Base-by-base conservation (phyloP, 768 basidiomycete species). In the Porpolomopsis calyptriformis region DNA sequence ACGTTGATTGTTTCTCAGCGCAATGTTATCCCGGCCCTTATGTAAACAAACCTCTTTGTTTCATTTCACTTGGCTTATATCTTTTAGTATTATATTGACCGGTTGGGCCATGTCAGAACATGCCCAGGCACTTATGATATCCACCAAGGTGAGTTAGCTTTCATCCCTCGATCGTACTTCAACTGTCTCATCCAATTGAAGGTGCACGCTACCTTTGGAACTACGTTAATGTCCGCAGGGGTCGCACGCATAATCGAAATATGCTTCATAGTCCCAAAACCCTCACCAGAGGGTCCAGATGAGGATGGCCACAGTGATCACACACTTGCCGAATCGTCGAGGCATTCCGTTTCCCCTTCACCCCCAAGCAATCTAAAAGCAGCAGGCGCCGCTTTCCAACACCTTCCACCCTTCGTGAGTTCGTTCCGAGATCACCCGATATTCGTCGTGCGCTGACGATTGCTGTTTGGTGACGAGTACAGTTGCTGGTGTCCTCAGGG, bases 21-120 rank as follows among this genome's bases (percentile, higher is more conserved):
- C 42, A 85, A 78, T 47, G 71, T 93, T n/a, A 69, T 93, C 14
- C 46, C 47, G n/a, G 39, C 37, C 23, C 24, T 42, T 10, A 27
- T 43, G 4, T 44, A 33, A 40, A 16, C 11, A 20, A 40, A 42
- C 37, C 4, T 4, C 3, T 42, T 20, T 37, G 29, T 18, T n/a
- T 34, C 34, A 20, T 18, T 18, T 14, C 14, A 27, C 4, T 33
- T 37, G 26, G 40, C 37, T 41, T 41, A 50, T 3, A 5, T 4
- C 49, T 11, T 33, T 27, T 49, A 90, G 85, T 40, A 82, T 93
- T 52, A 80, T 90, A 48, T 68, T 96, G 48, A 96, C 93, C 0
- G 93, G 93, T 4, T 94, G 86, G 82, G 91, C 83, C 0, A 93
- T 96, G 86, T 85, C 85, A 0, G 80, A 87, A 36, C 92, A 96